phyloP scores from a whole-genome alignment of 2,329 filamentous ascomycete species.

The Diaporthe humulicola region DNA sequence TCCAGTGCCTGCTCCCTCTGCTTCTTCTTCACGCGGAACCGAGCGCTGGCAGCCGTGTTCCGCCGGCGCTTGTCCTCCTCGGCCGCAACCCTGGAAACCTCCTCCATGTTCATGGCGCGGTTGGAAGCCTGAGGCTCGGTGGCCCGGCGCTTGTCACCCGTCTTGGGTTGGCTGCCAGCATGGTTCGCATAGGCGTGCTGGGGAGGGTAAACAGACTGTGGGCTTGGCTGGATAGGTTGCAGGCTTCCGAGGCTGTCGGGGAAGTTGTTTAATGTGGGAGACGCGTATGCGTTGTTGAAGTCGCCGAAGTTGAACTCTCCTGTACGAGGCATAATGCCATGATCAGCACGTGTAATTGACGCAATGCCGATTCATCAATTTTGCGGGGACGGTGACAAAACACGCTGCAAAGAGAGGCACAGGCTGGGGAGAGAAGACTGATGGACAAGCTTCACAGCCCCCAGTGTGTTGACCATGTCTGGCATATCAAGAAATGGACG shows the following conservation, averaged over 20 bases:
- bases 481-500: slow-evolving; percentile 35
- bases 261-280: slow-evolving; percentile 62
- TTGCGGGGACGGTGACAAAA: neutral
- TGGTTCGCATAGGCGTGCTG: slow-evolving; percentile 46
- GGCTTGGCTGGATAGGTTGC: slow-evolving; percentile 66
- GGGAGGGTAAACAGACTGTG: slow-evolving; percentile 60
- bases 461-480: slow-evolving; percentile 26
- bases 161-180: slow-evolving; percentile 44
- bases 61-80: slow-evolving; percentile 92
- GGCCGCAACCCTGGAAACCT: slow-evolving; percentile 78
- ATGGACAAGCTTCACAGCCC: slow-evolving; percentile 31
- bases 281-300: slow-evolving; percentile 65
- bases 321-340: slow-evolving; percentile 61
- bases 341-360: slow-evolving; percentile 52
- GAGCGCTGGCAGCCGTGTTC: slow-evolving; percentile 89
- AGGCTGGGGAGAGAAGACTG: slow-evolving; percentile 8
- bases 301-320: slow-evolving; percentile 71
- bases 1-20: slow-evolving; percentile 90
- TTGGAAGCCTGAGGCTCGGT: slow-evolving; percentile 56
- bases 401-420: neutral
- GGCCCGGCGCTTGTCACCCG: slow-evolving; percentile 60
- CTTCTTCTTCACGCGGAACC: slow-evolving; percentile 97
- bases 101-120: slow-evolving; percentile 72
- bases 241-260: slow-evolving; percentile 57
- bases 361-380: neutral